Conservation (phyloP, 768 basidiomycete species). For the Melanogaster broomeanus region DNA sequence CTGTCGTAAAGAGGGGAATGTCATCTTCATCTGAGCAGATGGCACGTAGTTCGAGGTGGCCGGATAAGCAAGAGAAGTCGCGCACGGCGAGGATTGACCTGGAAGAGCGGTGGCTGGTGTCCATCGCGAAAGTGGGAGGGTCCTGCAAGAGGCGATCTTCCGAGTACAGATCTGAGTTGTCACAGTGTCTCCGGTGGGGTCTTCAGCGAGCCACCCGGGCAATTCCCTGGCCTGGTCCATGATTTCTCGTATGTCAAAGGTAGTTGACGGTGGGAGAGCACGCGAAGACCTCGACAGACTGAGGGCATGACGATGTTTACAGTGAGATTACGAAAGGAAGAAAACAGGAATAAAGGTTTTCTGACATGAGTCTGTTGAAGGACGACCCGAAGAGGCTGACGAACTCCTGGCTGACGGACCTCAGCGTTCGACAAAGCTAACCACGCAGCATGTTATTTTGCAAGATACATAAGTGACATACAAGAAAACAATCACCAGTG, state of each 20-base stretch:
- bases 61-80: constrained; percentile 25
- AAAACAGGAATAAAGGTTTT: constrained; percentile 7
- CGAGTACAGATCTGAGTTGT: constrained; percentile 4
- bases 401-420: neutral
- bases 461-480: constrained; percentile 23
- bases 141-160: constrained; percentile 18
- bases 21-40: constrained; percentile 19
- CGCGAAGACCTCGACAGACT: constrained; percentile 8
- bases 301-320: constrained; percentile 17
- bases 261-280: constrained; percentile 19
- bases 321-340: neutral
- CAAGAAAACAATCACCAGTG: constrained; percentile 9
- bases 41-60: constrained; percentile 18
- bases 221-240: constrained; percentile 10
- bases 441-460: neutral
- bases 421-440: neutral
- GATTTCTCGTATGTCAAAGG: constrained; percentile 29
- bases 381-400: constrained; percentile 25
- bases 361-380: neutral
- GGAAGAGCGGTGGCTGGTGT: constrained; percentile 28
- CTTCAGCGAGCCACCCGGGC: constrained; percentile 24
- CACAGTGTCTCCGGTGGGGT: too few relatives aligned
- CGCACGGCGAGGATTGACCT: constrained; percentile 21
- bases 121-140: constrained; percentile 32
- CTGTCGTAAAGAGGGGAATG: constrained; percentile 19